Base-by-base conservation (phyloP, 2,329 filamentous ascomycete genomes). In the Colletotrichum kahawae region DNA sequence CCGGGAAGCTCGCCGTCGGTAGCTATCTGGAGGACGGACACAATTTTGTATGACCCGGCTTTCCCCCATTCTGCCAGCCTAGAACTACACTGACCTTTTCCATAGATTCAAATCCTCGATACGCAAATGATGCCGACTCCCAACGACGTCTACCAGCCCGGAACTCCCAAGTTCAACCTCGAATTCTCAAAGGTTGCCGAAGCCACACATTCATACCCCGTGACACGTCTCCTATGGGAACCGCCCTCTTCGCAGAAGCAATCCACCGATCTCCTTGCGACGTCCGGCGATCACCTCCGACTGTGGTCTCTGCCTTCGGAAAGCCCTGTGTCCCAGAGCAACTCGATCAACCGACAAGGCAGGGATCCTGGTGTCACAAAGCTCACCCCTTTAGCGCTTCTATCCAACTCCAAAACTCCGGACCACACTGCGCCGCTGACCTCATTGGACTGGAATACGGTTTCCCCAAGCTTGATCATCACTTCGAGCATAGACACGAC, bases 401-500 rank as follows among this genome's bases (percentile, higher is more conserved):
- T 99, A 18, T 98, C 96, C 38, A 99, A 99, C 85, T 98, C 96
- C 34, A 99, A 99, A 86, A 98, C 97, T 0, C 97, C 97, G 5
- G 97, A 99, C 82, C 97, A 99, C 82, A 99, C 97, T 7, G 97
- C 97, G 16, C 97, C 97, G 24, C 91, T 99, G 74, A 99, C 97
- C 2, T 98, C 96, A 18, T 89, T 99, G 62, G 97, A 99, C 83
- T 99, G 97, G 97, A 99, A 99, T 81, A 98, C 95, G 2, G 93
- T 99, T 67, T 98, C 95, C 29, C 97, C 97, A 1, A 98, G 96
- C 83, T 88, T 99, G 69, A 99, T 99, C 82, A 99, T 99, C 81
- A 99, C 97, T 1, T 98, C 96, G 5, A 98, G 96, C 83, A 99
- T 99, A 81, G 97, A 99, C 82, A 99, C 97, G 2, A 99, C 97